phyloP scores from a whole-genome alignment of 257 asterid genomes.

The Parsonsia alboflavescens region DNA sequence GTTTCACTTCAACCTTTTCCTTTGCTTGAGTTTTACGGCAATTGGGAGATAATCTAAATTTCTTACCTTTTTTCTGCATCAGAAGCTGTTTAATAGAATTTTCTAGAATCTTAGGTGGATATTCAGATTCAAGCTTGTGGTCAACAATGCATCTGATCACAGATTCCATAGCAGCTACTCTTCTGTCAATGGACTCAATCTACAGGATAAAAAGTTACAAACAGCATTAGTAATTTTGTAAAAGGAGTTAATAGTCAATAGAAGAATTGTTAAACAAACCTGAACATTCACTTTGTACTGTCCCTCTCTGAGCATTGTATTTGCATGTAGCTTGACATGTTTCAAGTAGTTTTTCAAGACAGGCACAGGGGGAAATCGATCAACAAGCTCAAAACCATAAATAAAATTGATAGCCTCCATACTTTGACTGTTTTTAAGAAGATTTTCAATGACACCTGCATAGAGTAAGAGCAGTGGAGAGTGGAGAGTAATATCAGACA shows the following conservation, averaged over 20 bases:
- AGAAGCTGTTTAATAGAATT: constrained; percentile 8
- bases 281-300: not conserved
- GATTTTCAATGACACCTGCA: constrained; percentile 20
- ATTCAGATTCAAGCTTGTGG: constrained; percentile 21
- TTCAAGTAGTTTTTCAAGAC: constrained; percentile 19
- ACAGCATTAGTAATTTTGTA: not conserved
- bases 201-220: constrained; percentile 7
- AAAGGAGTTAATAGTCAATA: constrained; percentile 3
- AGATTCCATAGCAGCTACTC: constrained; percentile 19
- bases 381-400: constrained; percentile 23
- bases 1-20: constrained; percentile 3
- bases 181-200: constrained; percentile 16
- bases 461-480: not conserved
- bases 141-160: constrained; percentile 20
- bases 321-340: not conserved
- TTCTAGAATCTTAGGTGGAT: constrained; percentile 15
- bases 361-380: constrained; percentile 18
- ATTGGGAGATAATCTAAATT: not conserved
- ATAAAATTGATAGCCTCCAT: constrained; percentile 17
- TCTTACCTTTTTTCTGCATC: constrained; percentile 11
- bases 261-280: constrained; percentile 12
- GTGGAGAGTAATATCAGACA: not conserved
- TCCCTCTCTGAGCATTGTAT: not conserved
- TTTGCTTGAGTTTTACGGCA: not conserved
- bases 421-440: constrained; percentile 7